Percentiles rank a stretch among this genome's conserved stretches.
Evolutionary conservation across 306 rosid genomes (phyloP).

Genomic region (Herpetospermum pedunculosum): DNA sequence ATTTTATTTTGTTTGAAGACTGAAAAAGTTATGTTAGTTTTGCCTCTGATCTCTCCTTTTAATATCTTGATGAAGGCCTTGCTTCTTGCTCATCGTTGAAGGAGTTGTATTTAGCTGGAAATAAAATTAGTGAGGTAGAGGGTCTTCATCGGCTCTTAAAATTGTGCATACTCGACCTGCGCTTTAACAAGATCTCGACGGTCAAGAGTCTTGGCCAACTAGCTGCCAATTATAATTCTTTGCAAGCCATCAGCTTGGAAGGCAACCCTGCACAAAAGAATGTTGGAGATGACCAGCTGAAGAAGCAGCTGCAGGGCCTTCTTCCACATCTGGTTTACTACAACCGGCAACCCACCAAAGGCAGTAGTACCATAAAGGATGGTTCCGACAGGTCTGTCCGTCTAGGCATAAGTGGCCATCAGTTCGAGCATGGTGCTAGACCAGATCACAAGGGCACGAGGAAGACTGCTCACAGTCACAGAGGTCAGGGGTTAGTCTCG

Average conservation of each 20-base stretch:
- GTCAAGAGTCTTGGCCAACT: constrained; percentile 90
- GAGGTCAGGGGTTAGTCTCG: constrained; percentile 26
- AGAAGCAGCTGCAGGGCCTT: constrained; percentile 76
- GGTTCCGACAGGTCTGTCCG: constrained; percentile 54
- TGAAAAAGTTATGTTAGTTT: not conserved
- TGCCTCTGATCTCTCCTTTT: not conserved
- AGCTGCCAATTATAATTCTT: constrained; percentile 80
- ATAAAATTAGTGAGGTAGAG: constrained; percentile 91
- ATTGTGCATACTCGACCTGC: constrained; percentile 65
- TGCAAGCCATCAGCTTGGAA: constrained; percentile 83
- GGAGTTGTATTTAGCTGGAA: constrained; percentile 92
- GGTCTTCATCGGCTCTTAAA: constrained; percentile 94
- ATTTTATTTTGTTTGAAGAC: not conserved
- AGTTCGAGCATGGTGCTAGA: constrained; percentile 58
- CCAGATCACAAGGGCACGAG: constrained; percentile 55
- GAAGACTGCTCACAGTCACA: constrained; percentile 42
- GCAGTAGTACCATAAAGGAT: constrained; percentile 49
- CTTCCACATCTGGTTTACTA: constrained; percentile 81
- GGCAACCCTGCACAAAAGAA: constrained; percentile 94
- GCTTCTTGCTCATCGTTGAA: constrained; percentile 84
- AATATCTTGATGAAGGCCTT: constrained; percentile 40
- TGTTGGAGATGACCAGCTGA: constrained; percentile 90
- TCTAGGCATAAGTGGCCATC: constrained; percentile 49
- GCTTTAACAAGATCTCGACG: constrained; percentile 81
- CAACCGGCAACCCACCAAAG: constrained; percentile 54